Conservation (phyloP, 441 rosid species). For the Bruguiera hainesii region DNA sequence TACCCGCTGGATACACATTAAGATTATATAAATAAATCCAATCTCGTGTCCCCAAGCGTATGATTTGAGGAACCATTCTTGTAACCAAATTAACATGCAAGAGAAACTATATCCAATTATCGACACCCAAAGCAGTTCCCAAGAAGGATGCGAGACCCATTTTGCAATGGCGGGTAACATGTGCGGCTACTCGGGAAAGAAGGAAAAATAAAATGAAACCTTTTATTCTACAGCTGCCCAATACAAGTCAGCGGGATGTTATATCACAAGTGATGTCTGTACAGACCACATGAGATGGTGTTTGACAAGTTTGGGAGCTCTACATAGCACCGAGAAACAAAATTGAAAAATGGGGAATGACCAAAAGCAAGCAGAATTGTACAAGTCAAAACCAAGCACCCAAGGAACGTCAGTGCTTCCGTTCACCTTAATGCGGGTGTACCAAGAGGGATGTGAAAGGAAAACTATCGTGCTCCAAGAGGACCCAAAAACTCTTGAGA, state of each 20-base stretch:
- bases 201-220: background rate
- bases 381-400: background rate
- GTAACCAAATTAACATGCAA: too few relatives aligned
- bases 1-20: background rate
- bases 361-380: constrained; percentile 19
- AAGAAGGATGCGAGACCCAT: too few relatives aligned
- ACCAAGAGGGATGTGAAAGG: background rate
- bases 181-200: background rate
- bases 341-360: constrained; percentile 1
- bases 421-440: background rate
- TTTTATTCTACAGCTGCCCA: constrained; percentile 8
- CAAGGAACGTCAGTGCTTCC: background rate
- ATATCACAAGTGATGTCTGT: constrained; percentile 14
- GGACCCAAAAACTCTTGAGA: background rate
- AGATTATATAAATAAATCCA: too few relatives aligned
- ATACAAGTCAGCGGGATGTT: constrained; percentile 14
- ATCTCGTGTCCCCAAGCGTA: too few relatives aligned
- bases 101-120: too few relatives aligned
- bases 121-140: too few relatives aligned
- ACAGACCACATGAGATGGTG: constrained; percentile 2
- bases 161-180: background rate
- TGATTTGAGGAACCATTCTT: too few relatives aligned
- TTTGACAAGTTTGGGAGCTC: background rate
- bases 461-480: background rate
- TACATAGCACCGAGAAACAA: constrained; percentile 8